phyloP scores from a whole-genome alignment of 2,329 filamentous ascomycete species.

The Sphaceloma murrayae region DNA sequence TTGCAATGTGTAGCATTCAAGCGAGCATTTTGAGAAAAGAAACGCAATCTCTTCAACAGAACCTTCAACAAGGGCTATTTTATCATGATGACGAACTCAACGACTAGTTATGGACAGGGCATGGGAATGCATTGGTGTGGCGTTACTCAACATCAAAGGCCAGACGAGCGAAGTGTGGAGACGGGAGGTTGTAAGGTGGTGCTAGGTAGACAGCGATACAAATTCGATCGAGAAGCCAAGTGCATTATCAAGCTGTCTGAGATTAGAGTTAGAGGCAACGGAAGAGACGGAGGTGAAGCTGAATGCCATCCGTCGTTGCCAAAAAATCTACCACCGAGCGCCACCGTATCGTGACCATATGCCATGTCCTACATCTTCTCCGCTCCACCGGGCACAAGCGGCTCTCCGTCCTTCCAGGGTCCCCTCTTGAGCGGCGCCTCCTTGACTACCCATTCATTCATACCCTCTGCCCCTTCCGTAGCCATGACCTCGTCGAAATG shows the following conservation, averaged over 20 bases:
- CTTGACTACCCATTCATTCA: not conserved
- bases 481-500: not conserved
- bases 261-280: no score
- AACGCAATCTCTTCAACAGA: constrained; percentile 17
- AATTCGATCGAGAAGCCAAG: no score
- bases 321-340: no score
- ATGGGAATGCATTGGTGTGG: not conserved
- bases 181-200: no score
- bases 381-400: no score
- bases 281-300: no score
- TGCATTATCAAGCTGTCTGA: no score
- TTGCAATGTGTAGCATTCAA: no score
- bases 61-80: constrained; percentile 18
- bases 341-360: no score
- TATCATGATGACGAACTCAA: constrained; percentile 11
- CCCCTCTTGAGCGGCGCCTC: not conserved
- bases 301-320: no score
- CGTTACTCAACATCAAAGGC: not conserved
- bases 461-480: not conserved
- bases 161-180: not conserved
- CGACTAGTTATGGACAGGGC: not conserved
- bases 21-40: not conserved
- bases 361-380: no score
- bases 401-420: not conserved
- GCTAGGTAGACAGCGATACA: no score